Percentiles rank a stretch among this genome's conserved stretches.
phyloP scores from a whole-genome alignment of 1,284 basidiomycete genomes.

The Thelephora terrestris region DNA sequence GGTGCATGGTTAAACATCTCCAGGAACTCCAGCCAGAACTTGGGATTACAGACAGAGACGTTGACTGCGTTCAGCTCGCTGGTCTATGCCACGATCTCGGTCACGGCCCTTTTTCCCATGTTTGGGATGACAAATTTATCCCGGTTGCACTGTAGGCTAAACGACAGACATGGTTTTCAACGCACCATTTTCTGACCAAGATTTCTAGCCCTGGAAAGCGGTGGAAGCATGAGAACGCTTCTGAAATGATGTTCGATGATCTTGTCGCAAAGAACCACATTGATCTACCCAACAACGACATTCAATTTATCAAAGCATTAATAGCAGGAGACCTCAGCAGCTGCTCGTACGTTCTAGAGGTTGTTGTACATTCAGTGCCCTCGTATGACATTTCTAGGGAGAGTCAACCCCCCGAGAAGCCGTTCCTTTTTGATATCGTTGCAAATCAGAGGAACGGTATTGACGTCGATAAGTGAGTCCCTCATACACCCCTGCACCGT shows the following conservation, averaged over 20 bases:
- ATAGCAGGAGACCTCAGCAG: slow-evolving; percentile 45
- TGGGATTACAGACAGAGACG: slow-evolving; percentile 53
- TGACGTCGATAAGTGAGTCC: slow-evolving; percentile 67
- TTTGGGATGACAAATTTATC: slow-evolving; percentile 61
- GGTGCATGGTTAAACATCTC: slow-evolving; percentile 47
- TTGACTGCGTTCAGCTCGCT: slow-evolving; percentile 58
- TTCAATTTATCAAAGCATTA: slow-evolving; percentile 55
- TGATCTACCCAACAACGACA: slow-evolving; percentile 32
- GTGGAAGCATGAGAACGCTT: slow-evolving; percentile 65
- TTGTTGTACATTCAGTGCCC: not conserved
- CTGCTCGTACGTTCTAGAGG: slow-evolving; percentile 31
- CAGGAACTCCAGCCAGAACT: slow-evolving; percentile 50
- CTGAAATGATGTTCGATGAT: slow-evolving; percentile 64
- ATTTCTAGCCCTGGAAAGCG: slow-evolving; percentile 26
- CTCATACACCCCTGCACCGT: not conserved
- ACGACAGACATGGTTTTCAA: not conserved
- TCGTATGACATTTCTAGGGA: slow-evolving; percentile 7
- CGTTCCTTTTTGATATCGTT: slow-evolving; percentile 63
- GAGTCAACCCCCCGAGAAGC: slow-evolving; percentile 26
- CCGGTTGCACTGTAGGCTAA: slow-evolving; percentile 41
- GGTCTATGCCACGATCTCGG: slow-evolving; percentile 67
- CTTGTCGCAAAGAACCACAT: slow-evolving; percentile 44
- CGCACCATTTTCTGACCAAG: not conserved
- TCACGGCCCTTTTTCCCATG: slow-evolving; percentile 68
- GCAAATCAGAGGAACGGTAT: slow-evolving; percentile 69